These are phyloP conservation scores for Annulohypoxylon maeteangense DNA, from an alignment of 495 filamentous ascomycete species.

Conservation along the genomic window DNA sequence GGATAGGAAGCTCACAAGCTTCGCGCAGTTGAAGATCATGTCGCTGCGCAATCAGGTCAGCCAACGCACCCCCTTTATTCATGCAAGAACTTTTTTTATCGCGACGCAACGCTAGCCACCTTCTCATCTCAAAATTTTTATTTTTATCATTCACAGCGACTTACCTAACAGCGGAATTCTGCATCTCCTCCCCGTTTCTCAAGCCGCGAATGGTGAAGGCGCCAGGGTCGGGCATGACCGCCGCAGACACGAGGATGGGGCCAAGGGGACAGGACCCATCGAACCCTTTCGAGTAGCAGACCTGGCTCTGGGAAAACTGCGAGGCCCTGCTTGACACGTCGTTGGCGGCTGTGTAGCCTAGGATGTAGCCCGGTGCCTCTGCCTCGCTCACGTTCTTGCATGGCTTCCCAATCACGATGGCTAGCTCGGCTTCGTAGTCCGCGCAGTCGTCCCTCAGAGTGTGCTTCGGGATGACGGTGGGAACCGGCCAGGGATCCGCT, in stretches of 20 bases:
- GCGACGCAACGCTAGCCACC: neutral
- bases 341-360: conserved; percentile 60
- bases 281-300: conserved; percentile 61
- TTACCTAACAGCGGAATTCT: conserved; percentile 21
- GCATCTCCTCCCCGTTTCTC: conserved; percentile 56
- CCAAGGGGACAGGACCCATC: conserved; percentile 61
- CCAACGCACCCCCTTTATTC: conserved; percentile 45
- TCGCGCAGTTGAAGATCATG: conserved; percentile 57
- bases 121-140: neutral
- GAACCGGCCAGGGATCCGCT: conserved; percentile 56
- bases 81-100: conserved; percentile 9
- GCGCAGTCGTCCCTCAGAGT: conserved; percentile 53
- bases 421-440: conserved; percentile 60
- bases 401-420: conserved; percentile 58
- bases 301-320: conserved; percentile 60
- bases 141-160: neutral
- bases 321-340: conserved; percentile 56
- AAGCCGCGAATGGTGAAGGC: conserved; percentile 53
- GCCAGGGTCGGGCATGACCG: conserved; percentile 58
- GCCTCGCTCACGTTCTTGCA: conserved; percentile 59
- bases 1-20: conserved; percentile 60
- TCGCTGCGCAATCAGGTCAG: conserved; percentile 48
- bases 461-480: conserved; percentile 59
- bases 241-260: conserved; percentile 64
- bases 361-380: conserved; percentile 58